These are phyloP conservation scores for Aureobasidium melanogenum DNA, from an alignment of 2,329 filamentous ascomycete genomes.

Conservation along the genomic window DNA sequence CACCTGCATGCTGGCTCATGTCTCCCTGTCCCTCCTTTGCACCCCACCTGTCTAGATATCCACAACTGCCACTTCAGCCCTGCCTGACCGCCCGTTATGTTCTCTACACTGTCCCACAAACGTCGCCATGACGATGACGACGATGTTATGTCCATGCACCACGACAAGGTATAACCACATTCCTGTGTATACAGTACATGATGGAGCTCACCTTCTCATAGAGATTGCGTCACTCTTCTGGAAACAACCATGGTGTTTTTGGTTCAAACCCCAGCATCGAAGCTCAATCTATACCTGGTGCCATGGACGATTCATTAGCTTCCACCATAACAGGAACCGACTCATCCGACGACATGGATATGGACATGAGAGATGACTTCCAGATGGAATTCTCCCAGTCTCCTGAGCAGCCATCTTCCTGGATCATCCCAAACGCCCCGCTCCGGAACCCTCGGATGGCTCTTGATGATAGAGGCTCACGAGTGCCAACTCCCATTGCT, in stretches of 20 bases:
- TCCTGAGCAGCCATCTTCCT: conserved; percentile 4
- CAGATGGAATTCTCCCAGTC: conserved; percentile 7
- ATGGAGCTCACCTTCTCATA: not conserved
- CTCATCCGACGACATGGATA: conserved; percentile 13
- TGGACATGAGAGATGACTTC: conserved; percentile 10
- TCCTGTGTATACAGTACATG: not conserved
- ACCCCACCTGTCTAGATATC: no score
- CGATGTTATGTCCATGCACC: not conserved
- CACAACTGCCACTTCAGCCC: not conserved
- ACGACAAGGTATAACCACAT: conserved; percentile 8
- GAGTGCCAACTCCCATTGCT: conserved; percentile 9
- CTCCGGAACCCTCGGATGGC: conserved; percentile 9
- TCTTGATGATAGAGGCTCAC: conserved; percentile 1
- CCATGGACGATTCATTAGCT: conserved; percentile 1
- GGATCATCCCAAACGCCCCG: conserved; percentile 1
- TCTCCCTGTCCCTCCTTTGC: not conserved
- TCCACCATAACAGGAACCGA: conserved; percentile 10
- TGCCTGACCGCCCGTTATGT: not conserved
- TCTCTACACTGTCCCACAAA: conserved; percentile 9
- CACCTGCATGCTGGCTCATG: conserved; percentile 6
- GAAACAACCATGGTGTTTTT: not conserved
- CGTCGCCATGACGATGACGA: conserved; percentile 7
- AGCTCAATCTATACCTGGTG: not conserved
- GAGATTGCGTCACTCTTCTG: conserved; percentile 10
- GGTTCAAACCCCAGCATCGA: not conserved